Evolutionary conservation across 805 yeast species (phyloP).

Genomic region (Cyberlindnera mississippiensis): DNA sequence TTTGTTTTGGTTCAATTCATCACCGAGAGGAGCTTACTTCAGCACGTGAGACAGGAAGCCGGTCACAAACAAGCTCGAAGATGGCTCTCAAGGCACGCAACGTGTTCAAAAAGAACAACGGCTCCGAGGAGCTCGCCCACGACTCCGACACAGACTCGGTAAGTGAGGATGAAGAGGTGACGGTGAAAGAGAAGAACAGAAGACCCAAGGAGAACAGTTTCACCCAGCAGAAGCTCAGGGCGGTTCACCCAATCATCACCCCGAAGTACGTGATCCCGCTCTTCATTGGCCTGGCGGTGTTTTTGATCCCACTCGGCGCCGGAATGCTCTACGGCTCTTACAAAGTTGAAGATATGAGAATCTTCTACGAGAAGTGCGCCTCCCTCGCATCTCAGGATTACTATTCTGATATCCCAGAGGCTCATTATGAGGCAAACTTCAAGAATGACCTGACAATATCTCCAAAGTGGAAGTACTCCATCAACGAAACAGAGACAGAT

Average conservation of each 20-base stretch:
- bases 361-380: slow-evolving; percentile 76
- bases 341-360: slow-evolving; percentile 63
- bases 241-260: slow-evolving; percentile 78
- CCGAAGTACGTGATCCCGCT: slow-evolving; percentile 87
- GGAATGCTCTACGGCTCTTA: slow-evolving; percentile 69
- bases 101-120: slow-evolving; percentile 21
- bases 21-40: too few species aligned
- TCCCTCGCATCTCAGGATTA: slow-evolving; percentile 41
- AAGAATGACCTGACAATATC: slow-evolving; percentile 33
- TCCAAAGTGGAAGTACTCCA: slow-evolving; percentile 67
- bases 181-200: slow-evolving; percentile 44
- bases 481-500: slow-evolving; percentile 40
- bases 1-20: neutral
- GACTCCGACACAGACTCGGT: slow-evolving; percentile 40
- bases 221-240: slow-evolving; percentile 58
- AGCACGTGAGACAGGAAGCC: too few species aligned
- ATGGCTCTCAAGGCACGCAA: slow-evolving; percentile 27
- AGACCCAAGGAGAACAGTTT: slow-evolving; percentile 73
- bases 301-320: slow-evolving; percentile 89
- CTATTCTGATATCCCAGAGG: slow-evolving; percentile 51
- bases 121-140: slow-evolving; percentile 10
- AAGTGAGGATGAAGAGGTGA: slow-evolving; percentile 40
- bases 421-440: slow-evolving; percentile 57
- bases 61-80: too few species aligned
- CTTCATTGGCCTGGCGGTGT: slow-evolving; percentile 65